Conservation (phyloP, 2,329 filamentous ascomycete genomes). For the Fusarium fracticaudum region DNA sequence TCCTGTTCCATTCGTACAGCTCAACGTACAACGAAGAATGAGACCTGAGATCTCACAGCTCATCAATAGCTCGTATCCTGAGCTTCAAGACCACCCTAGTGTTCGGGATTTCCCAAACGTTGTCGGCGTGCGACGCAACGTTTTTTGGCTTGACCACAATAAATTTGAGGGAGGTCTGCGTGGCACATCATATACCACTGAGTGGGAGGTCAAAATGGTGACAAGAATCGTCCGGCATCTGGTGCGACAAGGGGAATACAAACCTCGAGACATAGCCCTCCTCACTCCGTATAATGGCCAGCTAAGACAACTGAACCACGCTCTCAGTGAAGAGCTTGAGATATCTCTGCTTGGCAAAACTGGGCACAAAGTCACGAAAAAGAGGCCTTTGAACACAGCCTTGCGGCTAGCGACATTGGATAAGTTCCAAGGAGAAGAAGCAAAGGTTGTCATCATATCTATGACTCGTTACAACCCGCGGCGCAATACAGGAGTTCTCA, state of each 20-base stretch:
- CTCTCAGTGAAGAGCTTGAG: neutral
- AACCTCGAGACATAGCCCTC: neutral
- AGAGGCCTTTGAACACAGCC: too few species aligned
- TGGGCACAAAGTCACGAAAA: too few species aligned
- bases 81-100: slow-evolving; percentile 58
- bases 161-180: too few species aligned
- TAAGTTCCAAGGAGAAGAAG: neutral
- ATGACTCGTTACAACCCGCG: neutral
- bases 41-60: slow-evolving; percentile 69
- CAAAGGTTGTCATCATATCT: neutral
- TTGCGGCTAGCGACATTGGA: neutral
- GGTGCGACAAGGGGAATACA: neutral
- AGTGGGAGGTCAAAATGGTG: too few species aligned
- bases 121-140: neutral
- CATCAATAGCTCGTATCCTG: slow-evolving; percentile 67
- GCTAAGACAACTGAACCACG: too few species aligned
- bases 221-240: too few species aligned
- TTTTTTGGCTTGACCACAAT: neutral
- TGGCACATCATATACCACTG: too few species aligned
- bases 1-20: slow-evolving; percentile 45
- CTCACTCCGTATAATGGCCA: neutral
- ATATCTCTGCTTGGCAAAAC: neutral
- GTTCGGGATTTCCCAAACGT: neutral
- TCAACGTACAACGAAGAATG: slow-evolving; percentile 73
- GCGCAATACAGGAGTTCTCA: neutral